Evolutionary conservation across 352 stramenopile genomes (phyloP).

Genomic region (Phytophthora lateralis): DNA sequence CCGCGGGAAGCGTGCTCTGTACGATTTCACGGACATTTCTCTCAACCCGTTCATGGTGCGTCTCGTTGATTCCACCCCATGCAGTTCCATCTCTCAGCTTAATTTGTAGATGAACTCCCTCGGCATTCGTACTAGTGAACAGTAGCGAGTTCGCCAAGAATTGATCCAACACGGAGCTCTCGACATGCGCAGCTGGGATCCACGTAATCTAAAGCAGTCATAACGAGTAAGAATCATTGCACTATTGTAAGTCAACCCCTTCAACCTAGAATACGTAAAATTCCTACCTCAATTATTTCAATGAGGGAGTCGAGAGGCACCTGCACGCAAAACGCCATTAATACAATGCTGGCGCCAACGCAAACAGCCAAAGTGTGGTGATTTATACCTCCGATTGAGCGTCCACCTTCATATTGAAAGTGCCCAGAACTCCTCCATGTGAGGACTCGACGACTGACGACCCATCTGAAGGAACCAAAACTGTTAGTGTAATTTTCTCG

Average conservation of each 20-base stretch:
- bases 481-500: neutral
- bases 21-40: slow-evolving; percentile 38
- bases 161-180: slow-evolving; percentile 47
- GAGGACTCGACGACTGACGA: slow-evolving; percentile 27
- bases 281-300: slow-evolving; percentile 43
- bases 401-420: slow-evolving; percentile 25
- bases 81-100: slow-evolving; percentile 13
- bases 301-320: slow-evolving; percentile 39
- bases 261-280: neutral
- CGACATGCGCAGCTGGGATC: slow-evolving; percentile 21
- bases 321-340: slow-evolving; percentile 14
- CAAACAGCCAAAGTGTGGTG: neutral
- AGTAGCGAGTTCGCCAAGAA: slow-evolving; percentile 33
- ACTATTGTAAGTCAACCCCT: neutral
- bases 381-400: slow-evolving; percentile 19
- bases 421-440: slow-evolving; percentile 31
- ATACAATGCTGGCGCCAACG: slow-evolving; percentile 3
- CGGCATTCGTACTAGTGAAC: slow-evolving; percentile 28
- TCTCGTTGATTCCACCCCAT: slow-evolving; percentile 21
- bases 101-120: slow-evolving; percentile 49
- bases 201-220: slow-evolving; percentile 40
- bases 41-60: slow-evolving; percentile 36
- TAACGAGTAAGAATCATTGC: neutral
- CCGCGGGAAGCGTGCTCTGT: slow-evolving; percentile 25
- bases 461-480: slow-evolving; percentile 28